Evolutionary conservation across 768 basidiomycete species (phyloP).

Genomic region (Hericium rajendrae): DNA sequence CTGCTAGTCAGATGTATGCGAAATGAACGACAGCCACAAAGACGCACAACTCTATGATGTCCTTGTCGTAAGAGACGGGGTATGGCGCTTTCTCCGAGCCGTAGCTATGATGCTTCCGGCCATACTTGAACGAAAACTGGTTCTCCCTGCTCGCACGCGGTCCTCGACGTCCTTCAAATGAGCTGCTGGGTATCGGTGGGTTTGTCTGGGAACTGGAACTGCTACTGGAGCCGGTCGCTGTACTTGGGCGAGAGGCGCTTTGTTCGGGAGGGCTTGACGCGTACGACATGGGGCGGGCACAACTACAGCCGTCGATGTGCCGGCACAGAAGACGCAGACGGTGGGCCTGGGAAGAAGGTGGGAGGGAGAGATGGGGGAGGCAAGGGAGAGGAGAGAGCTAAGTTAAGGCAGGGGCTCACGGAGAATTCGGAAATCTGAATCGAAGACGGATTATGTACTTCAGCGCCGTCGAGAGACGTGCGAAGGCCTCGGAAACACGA

Average conservation of each 20-base stretch:
- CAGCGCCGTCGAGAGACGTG: background rate
- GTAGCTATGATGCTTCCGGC: conserved; percentile 56
- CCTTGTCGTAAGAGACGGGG: conserved; percentile 60
- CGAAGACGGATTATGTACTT: background rate
- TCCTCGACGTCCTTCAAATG: conserved; percentile 1
- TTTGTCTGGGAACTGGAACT: background rate
- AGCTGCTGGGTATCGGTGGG: background rate
- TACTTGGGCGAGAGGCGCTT: background rate
- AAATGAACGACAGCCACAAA: background rate
- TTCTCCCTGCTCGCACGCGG: conserved; percentile 38
- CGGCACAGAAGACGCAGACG: no score
- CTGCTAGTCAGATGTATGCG: background rate
- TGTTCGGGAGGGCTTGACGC: background rate
- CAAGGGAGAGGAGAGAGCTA: background rate
- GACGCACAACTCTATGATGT: conserved; percentile 60
- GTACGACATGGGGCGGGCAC: background rate
- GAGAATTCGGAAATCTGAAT: no score
- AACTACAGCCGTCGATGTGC: no score
- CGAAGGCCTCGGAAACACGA: background rate
- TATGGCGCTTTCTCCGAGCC: conserved; percentile 74
- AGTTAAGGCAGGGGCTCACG: no score
- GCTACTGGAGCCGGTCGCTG: background rate
- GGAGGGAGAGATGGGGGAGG: background rate
- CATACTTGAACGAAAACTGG: conserved; percentile 49
- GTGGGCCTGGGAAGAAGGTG: background rate